Percentiles rank a stretch among this genome's conserved stretches.
phyloP scores from a whole-genome alignment of 108 stramenopile species.

The Schizochytrium sp. region DNA sequence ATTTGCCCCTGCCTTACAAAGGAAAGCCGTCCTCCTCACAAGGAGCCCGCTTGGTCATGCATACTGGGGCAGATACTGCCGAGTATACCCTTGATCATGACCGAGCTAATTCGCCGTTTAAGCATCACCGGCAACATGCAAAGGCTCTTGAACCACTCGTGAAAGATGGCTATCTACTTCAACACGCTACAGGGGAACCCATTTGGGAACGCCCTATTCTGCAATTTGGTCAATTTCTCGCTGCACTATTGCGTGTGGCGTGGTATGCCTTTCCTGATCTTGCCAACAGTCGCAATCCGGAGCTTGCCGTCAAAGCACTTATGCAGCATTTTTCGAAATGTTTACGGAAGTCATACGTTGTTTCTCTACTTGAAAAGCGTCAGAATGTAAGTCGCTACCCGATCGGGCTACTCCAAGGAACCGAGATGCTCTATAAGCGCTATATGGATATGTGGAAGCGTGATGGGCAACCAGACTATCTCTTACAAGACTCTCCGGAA shows the following conservation, averaged over 20 bases:
- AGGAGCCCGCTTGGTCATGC: not conserved
- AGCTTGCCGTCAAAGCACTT: constrained; percentile 29
- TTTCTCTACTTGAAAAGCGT: constrained; percentile 26
- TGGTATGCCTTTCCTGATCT: constrained; percentile 23
- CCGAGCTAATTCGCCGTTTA: not conserved
- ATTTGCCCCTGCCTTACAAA: not conserved
- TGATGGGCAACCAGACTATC: constrained; percentile 55
- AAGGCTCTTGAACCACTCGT: too few species aligned
- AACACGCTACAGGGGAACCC: constrained; percentile 13
- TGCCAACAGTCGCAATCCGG: not conserved
- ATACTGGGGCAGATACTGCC: not conserved
- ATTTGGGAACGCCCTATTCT: constrained; percentile 25
- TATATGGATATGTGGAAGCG: constrained; percentile 48
- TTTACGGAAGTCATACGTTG: constrained; percentile 46
- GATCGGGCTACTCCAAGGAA: not conserved
- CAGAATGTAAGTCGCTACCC: constrained; percentile 14
- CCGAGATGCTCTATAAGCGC: not conserved
- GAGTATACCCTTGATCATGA: constrained; percentile 14
- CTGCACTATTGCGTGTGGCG: not conserved
- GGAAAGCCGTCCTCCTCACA: not conserved
- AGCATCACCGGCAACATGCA: not conserved
- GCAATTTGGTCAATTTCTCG: constrained; percentile 30
- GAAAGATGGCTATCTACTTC: constrained; percentile 2
- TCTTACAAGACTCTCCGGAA: not conserved
- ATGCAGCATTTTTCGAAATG: constrained; percentile 59